Conservation (phyloP, 768 basidiomycete species). For the Hypholoma sublateritium region DNA sequence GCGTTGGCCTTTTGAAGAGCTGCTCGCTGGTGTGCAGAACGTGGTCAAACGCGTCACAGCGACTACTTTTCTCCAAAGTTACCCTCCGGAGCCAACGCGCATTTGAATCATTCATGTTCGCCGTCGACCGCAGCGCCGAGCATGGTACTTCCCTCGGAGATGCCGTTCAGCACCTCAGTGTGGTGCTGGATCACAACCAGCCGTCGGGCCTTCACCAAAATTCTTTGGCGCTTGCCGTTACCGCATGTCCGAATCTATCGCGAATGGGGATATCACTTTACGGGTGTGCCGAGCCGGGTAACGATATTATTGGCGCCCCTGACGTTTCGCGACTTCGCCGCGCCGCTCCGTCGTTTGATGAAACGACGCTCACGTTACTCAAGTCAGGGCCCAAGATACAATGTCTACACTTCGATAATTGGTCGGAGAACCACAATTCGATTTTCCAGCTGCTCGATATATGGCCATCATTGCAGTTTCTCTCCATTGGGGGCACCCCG, state of each 20-base stretch:
- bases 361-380: constrained; percentile 49
- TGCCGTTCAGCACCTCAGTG: constrained; percentile 52
- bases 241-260: constrained; percentile 57
- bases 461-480: constrained; percentile 57
- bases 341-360: constrained; percentile 54
- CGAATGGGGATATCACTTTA: constrained; percentile 59
- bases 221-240: constrained; percentile 59
- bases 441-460: constrained; percentile 62
- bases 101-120: constrained; percentile 51
- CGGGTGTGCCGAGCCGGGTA: constrained; percentile 51
- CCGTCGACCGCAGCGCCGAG: constrained; percentile 45
- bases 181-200: constrained; percentile 68
- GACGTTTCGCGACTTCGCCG: constrained; percentile 47
- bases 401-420: constrained; percentile 64
- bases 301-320: constrained; percentile 49
- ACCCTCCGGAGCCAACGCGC: constrained; percentile 52
- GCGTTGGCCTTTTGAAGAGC: constrained; percentile 43
- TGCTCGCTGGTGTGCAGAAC: constrained; percentile 66
- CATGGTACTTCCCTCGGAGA: constrained; percentile 53
- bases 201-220: constrained; percentile 53
- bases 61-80: constrained; percentile 60
- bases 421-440: constrained; percentile 60
- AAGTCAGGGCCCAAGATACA: constrained; percentile 53
- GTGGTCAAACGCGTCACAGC: constrained; percentile 67
- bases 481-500: constrained; percentile 59